Percentiles rank a stretch among this genome's conserved stretches.
Evolutionary conservation across 2,329 filamentous ascomycete species (phyloP).

Genomic region (Cryphonectria carpinicola): DNA sequence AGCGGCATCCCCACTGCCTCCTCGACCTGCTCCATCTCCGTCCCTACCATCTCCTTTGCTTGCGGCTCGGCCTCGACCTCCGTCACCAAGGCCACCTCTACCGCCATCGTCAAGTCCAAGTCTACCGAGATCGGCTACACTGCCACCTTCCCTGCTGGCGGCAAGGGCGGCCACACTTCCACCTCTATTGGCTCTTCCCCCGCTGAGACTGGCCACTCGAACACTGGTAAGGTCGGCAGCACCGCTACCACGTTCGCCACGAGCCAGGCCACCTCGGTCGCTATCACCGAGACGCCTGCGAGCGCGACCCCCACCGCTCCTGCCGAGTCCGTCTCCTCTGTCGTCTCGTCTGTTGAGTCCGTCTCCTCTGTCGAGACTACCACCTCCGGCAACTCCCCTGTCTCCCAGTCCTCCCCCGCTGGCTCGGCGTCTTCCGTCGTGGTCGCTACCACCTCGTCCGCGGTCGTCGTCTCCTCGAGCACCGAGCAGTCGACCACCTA

Average conservation of each 20-base stretch:
- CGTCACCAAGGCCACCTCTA: constrained; percentile 33
- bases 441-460: background rate
- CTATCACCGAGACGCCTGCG: constrained; percentile 21
- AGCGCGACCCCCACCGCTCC: constrained; percentile 1
- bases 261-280: constrained; percentile 25
- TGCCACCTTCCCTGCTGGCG: background rate
- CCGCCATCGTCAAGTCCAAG: constrained; percentile 28
- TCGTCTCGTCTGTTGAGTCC: constrained; percentile 9
- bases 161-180: background rate
- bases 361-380: constrained; percentile 21
- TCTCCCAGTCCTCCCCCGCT: constrained; percentile 13
- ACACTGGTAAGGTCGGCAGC: constrained; percentile 5
- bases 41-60: constrained; percentile 77
- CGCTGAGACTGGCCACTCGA: background rate
- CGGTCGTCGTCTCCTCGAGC: background rate
- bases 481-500: constrained; percentile 23
- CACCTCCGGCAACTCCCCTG: constrained; percentile 20
- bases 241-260: constrained; percentile 22
- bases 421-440: constrained; percentile 7
- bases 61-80: constrained; percentile 52
- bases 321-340: constrained; percentile 28
- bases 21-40: constrained; percentile 69
- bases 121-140: constrained; percentile 26
- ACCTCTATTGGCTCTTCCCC: constrained; percentile 10
- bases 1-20: constrained; percentile 47